Evolutionary conservation across 2,329 filamentous ascomycete genomes (phyloP), one percentile per base, ranked within the genome.

Genomic region (Beauveria medogensis): DNA sequence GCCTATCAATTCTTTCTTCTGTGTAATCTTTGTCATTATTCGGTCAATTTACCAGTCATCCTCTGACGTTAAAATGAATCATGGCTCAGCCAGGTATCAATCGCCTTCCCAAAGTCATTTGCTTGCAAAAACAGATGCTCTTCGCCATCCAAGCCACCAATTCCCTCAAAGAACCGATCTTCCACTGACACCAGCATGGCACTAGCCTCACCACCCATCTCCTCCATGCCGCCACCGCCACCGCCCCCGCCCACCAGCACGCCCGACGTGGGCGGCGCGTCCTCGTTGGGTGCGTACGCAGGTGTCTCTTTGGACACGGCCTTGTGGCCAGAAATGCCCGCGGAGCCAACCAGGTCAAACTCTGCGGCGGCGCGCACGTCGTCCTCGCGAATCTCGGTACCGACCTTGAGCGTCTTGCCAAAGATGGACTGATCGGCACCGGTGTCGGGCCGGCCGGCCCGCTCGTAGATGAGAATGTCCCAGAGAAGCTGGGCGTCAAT

Each of bases 281-380:
- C 63, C 5, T 70, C 68, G 24, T 73, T 68, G 1, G 73, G 73
- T 1, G 73, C 71, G 53, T 74, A 74, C 0, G 68, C 70, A 0
- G 71, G 70, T 18, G 67, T 68, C 20, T 75, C 68, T 24, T 69
- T 65, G 0, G 70, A 69, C n/a, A 74, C 73, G 1, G 72, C 67
- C 52, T 72, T 73, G 64, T 76, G 74, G 0, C 71, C 72, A 3
- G 71, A 72, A 6, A 76, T 73, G 2, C 73, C 73, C 10, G 70
- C 71, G 0, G 73, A 75, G 8, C 74, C 74, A 34, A 76, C 70
- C 3, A 76, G 66, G 22, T 71, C 66, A 30, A 73, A 74, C 37
- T 73, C 73, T 1, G 67, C 69, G 6, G 69, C 69, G 0, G 64
- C 65, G 26, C 46, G 47, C 6, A 52, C 58, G 14, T 63, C 56